Evolutionary conservation across 1,284 basidiomycete species (phyloP), one percentile per base, ranked within the genome.

Genomic region (Phellopilus nigrolimitatus): DNA sequence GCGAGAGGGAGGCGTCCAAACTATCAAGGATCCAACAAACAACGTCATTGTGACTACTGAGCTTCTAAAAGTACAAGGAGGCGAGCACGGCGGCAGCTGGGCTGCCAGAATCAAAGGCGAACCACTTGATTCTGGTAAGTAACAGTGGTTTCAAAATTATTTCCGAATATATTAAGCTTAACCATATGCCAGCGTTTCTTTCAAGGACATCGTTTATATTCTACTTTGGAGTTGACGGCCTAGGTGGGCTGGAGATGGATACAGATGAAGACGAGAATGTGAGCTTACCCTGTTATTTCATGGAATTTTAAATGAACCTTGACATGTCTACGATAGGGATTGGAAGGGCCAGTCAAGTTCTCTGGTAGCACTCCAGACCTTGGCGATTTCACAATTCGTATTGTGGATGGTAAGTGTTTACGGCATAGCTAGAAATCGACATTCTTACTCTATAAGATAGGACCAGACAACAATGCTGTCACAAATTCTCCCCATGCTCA

Each of bases 21-120:
- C 90, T 51, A 75, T 97, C 55, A 79, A 84, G 56, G 94, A 97
- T 66, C 72, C 76, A 17, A 64, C 70, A 50, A 94, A 94, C 68
- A 97, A 97, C 61, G 82, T 95, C 46, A 74, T 85, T 61, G 72
- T 97, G 30, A 90, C 84, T 7, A 92, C 90, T 1, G 84, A 91
- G 61, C 86, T 92, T 59, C 68, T 97, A 56, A 95, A 95, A 67
- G 72, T 90, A 28, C 75, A 84, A 10, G 86, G 83, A 28, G 90
- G 89, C 12, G 74, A 78, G 21, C 78, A 86, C 63, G 90, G 91
- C 5, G 91, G 90, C 13, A 91, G 86, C 65, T 97, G 94, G 94
- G 91, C 86, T 59, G 88, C 84, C 4, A 80, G 95, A 47, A 78
- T 97, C 55, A 87, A 84, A 61, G 93, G 94, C 15, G 78, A 83